A percentile compares a stretch with the other conserved stretches of the same genome.
phyloP scores from a whole-genome alignment of 2,329 filamentous ascomycete species.

The Fusarium equiseti region DNA sequence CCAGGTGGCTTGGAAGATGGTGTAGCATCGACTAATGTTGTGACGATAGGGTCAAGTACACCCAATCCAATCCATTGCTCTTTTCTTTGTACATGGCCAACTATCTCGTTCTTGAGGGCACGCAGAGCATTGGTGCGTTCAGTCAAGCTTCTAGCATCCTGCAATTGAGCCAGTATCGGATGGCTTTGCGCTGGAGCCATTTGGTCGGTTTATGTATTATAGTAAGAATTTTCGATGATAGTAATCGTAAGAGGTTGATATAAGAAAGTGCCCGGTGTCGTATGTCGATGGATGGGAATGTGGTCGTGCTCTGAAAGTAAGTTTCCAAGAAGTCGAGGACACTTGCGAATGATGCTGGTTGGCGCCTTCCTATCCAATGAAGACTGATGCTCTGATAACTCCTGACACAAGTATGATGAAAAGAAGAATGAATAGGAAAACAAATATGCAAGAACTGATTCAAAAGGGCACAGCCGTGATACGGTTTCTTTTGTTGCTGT shows the following conservation, averaged over 20 bases:
- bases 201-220: conserved; percentile 33
- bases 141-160: conserved; percentile 62
- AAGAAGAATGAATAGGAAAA: conserved; percentile 16
- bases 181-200: conserved; percentile 68
- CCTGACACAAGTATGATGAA: conserved; percentile 1
- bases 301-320: conserved; percentile 19
- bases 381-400: conserved; percentile 23
- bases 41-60: conserved; percentile 70
- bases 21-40: conserved; percentile 56
- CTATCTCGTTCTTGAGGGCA: conserved; percentile 86
- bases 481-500: conserved; percentile 23
- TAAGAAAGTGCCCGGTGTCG: not conserved
- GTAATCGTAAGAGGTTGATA: not conserved
- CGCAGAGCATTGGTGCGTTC: conserved; percentile 74
- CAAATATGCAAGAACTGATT: conserved; percentile 8
- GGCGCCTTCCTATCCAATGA: conserved; percentile 35
- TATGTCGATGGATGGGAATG: conserved; percentile 17
- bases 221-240: not conserved
- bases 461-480: conserved; percentile 1
- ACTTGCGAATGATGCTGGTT: conserved; percentile 31
- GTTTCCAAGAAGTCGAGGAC: conserved; percentile 19
- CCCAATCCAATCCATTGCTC: conserved; percentile 80
- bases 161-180: conserved; percentile 68
- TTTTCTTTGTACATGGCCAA: conserved; percentile 90
- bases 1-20: conserved; percentile 53